These are phyloP conservation scores for Uncinocarpus reesii DNA, from an alignment of 2,329 filamentous ascomycete species.

Conservation along the genomic window DNA sequence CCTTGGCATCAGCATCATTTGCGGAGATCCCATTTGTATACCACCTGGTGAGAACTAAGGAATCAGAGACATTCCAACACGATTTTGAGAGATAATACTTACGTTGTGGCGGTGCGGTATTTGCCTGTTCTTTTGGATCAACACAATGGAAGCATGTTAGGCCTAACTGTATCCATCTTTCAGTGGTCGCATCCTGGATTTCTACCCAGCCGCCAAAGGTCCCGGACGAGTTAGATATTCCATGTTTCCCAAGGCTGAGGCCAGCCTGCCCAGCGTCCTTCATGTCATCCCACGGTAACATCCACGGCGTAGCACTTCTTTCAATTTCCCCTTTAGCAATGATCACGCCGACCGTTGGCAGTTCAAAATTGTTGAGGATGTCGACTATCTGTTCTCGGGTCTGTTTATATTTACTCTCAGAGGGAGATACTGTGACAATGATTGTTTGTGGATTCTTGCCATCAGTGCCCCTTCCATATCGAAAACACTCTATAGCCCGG, in stretches of 20 bases:
- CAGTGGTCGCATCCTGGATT: conserved; percentile 1
- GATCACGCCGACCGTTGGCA: background rate
- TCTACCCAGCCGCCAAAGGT: conserved; percentile 4
- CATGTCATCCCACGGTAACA: background rate
- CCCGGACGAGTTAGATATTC: background rate
- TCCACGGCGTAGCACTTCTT: background rate
- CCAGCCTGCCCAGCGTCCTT: background rate
- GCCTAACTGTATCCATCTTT: background rate
- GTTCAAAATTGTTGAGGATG: background rate
- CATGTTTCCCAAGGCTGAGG: background rate
- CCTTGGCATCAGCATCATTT: background rate
- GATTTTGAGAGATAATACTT: conserved; percentile 7
- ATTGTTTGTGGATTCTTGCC: background rate
- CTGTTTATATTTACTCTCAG: background rate
- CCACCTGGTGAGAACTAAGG: conserved; percentile 7
- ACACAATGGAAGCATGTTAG: conserved; percentile 8
- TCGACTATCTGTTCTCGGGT: conserved; percentile 3
- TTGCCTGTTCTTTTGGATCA: conserved; percentile 5
- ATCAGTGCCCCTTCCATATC: background rate
- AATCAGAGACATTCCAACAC: conserved; percentile 8
- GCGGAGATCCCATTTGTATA: conserved; percentile 4
- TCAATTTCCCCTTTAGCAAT: background rate
- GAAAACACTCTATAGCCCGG: conserved; percentile 3
- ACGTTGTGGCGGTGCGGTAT: conserved; percentile 6
- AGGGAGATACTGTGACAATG: conserved; percentile 3